A percentile compares a stretch with the other conserved stretches of the same genome.
Conservation (phyloP, 176 grass and related monocot genomes). For the Poa pratensis region DNA sequence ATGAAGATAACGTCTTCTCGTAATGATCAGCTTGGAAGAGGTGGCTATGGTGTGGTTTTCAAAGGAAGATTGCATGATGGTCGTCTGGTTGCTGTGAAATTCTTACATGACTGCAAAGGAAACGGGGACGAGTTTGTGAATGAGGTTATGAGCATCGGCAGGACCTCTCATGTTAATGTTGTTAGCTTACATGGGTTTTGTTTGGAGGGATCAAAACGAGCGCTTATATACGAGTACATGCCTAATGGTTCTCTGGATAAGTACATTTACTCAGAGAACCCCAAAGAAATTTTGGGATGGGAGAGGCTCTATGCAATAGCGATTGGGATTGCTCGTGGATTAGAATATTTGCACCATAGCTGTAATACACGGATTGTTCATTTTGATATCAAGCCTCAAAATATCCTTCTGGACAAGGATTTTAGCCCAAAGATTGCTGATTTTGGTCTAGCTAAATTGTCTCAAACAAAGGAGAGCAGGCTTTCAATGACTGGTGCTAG, state of each 20-base stretch:
- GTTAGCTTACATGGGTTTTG: conserved; percentile 61
- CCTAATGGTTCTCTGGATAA: not conserved
- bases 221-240: conserved; percentile 19
- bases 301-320: conserved; percentile 24
- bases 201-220: conserved; percentile 52
- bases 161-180: conserved; percentile 65
- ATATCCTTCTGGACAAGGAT: conserved; percentile 52
- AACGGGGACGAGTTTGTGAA: conserved; percentile 65
- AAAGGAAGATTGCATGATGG: conserved; percentile 38
- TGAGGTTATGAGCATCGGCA: conserved; percentile 64
- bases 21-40: not conserved
- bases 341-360: conserved; percentile 53
- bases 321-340: conserved; percentile 43
- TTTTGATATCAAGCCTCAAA: conserved; percentile 65
- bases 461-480: conserved; percentile 38
- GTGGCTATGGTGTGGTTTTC: conserved; percentile 59
- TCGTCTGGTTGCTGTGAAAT: conserved; percentile 56
- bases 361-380: conserved; percentile 56
- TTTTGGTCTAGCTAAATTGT: conserved; percentile 62
- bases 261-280: conserved; percentile 2
- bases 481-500: conserved; percentile 52
- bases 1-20: conserved; percentile 44
- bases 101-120: conserved; percentile 49
- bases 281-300: conserved; percentile 9
- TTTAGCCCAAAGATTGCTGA: conserved; percentile 62